Conservation (phyloP, 2,329 filamentous ascomycete genomes). For the Alternaria brassicicola region DNA sequence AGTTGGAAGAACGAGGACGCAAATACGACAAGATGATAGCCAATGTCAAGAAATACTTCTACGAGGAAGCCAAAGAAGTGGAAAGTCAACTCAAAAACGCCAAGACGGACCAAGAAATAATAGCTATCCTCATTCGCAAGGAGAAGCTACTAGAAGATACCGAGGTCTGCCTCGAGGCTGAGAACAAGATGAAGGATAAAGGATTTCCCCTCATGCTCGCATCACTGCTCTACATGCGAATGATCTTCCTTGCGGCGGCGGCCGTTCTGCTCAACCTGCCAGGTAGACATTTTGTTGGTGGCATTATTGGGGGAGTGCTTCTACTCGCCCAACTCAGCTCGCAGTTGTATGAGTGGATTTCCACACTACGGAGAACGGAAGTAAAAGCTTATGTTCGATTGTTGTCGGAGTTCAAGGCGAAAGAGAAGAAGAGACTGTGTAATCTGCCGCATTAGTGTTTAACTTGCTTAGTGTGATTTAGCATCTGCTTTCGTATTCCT, state of each 20-base stretch:
- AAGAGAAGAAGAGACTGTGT: constrained; percentile 17
- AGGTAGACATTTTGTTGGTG: not conserved
- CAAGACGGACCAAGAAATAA: too few relatives aligned
- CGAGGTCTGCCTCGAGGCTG: too few relatives aligned
- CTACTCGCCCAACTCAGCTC: not conserved
- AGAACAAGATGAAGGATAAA: not conserved
- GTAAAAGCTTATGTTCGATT: not conserved
- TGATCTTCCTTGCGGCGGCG: not conserved
- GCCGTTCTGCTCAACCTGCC: not conserved
- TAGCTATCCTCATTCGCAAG: too few relatives aligned
- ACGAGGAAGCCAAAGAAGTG: not conserved
- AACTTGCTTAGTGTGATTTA: too few relatives aligned
- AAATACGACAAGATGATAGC: not conserved
- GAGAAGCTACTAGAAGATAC: not conserved
- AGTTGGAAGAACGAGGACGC: not conserved
- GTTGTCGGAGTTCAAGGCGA: not conserved
- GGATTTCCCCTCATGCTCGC: not conserved
- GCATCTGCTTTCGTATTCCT: too few relatives aligned
- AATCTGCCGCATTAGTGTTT: not conserved
- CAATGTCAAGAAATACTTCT: not conserved
- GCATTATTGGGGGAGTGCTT: not conserved
- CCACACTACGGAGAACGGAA: not conserved
- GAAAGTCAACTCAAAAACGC: too few relatives aligned
- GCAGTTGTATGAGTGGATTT: not conserved
- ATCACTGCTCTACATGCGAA: not conserved